These are phyloP conservation scores for Backusella australiensis DNA, from an alignment of 192 early-diverging fungal species.

Conservation along the genomic window DNA sequence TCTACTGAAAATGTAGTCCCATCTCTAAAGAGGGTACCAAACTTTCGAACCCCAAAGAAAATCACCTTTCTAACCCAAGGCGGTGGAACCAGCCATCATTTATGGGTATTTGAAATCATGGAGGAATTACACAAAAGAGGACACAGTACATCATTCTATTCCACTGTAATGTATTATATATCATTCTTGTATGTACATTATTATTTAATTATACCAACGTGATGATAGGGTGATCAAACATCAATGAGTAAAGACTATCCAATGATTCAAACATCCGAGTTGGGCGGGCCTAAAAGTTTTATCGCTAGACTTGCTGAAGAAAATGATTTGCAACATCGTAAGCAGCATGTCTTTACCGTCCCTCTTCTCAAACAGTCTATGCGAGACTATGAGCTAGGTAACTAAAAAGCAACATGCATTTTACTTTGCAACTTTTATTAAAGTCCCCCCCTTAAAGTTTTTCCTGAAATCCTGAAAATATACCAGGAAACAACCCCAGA, in stretches of 20 bases:
- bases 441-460: neutral
- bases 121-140: conserved; percentile 14
- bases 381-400: neutral
- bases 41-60: conserved; percentile 2
- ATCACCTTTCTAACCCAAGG: neutral
- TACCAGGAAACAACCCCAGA: neutral
- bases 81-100: conserved; percentile 17
- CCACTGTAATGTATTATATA: conserved; percentile 7
- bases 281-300: neutral
- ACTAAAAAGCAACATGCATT: no score
- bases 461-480: neutral
- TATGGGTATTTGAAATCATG: conserved; percentile 23
- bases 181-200: neutral
- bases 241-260: conserved; percentile 10
- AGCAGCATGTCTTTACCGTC: neutral
- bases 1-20: neutral
- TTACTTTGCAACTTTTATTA: neutral
- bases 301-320: neutral
- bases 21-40: neutral
- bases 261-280: neutral
- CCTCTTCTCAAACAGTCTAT: neutral
- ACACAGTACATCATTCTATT: conserved; percentile 15
- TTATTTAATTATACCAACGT: neutral
- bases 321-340: neutral
- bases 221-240: conserved; percentile 1